Evolutionary conservation across 352 stramenopile genomes (phyloP), one percentile per base, ranked within the genome.

Genomic region (Globisporangium yorkense): DNA sequence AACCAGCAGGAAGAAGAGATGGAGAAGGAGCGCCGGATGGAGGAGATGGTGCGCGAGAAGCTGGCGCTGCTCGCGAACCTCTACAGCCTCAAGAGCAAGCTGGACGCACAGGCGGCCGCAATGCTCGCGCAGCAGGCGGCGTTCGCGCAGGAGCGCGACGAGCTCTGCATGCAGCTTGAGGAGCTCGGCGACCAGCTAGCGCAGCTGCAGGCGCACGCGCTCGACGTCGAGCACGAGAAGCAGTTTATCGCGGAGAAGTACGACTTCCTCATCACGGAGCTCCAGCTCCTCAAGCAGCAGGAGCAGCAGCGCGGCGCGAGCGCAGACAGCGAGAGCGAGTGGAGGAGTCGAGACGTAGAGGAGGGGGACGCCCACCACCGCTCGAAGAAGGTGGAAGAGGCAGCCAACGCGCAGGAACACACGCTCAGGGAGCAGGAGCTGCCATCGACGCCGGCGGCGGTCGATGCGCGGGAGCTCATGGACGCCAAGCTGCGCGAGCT

Each of bases 221-320:
- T 46, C 13, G 67, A 79, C 16, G 44, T 70, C 18, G 54, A 63
- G 49, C 54, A 71, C 20, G 71, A 75, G 29, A 73, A 72, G 43
- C 58, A 73, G 41, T 68, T 68, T 54, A 52, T 70, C 29, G 62
- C 67, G 5, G 66, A 76, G 35, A 75, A 79, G 37, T 69, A 75
- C 31, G 68, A 67, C 18, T 68, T 69, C 54, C 40, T 76, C 20
- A 20, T 56, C 10, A 55, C 63, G 0, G 68, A 79, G 61, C 57
- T 79, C 8, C 56, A 70, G 29, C 54, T 75, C 15, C 48, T 72
- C 44, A 71, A 76, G 57, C 40, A 62, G 21, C 29, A 37, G 13
- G 69, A 76, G 57, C 40, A 62, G 21, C 29, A 37, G 13, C 21
- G 29, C 12, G 46, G n/a, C 13, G 35, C 18, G 6, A 8, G 27